phyloP scores from a whole-genome alignment of 495 filamentous ascomycete genomes.

The Hypoxylon rickii region DNA sequence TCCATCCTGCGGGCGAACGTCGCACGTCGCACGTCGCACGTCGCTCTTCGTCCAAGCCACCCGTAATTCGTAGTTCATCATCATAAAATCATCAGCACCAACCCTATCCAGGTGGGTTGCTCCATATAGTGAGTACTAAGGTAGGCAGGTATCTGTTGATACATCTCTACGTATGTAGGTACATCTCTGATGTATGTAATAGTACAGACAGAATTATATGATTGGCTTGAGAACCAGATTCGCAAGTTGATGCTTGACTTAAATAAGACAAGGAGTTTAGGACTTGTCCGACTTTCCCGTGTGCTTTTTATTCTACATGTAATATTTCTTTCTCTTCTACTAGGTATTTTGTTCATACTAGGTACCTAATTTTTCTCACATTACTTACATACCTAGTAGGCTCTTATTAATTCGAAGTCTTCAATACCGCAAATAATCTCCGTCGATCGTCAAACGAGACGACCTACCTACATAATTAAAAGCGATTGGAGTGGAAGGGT shows the following conservation, averaged over 20 bases:
- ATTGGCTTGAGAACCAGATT: constrained; percentile 14
- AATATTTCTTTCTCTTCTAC: background rate
- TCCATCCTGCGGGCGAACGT: background rate
- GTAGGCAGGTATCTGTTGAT: no score
- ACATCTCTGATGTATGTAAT: no score
- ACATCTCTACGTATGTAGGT: no score
- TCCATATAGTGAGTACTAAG: no score
- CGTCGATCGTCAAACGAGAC: constrained; percentile 8
- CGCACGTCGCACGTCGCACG: constrained; percentile 19
- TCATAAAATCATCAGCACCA: background rate
- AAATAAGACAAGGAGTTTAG: constrained; percentile 19
- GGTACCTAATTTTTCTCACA: background rate
- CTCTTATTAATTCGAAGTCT: background rate
- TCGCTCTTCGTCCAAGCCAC: constrained; percentile 31
- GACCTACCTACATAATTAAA: constrained; percentile 4
- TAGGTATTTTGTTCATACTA: background rate
- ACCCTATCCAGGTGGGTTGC: no score
- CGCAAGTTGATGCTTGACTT: constrained; percentile 15
- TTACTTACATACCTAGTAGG: no score
- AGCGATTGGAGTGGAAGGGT: constrained; percentile 20
- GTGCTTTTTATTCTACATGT: background rate
- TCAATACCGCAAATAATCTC: background rate
- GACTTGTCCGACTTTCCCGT: background rate
- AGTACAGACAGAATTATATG: background rate
- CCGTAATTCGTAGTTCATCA: background rate